These are phyloP conservation scores for Colletotrichum shisoi DNA, from an alignment of 2,329 filamentous ascomycete species.

Conservation along the genomic window DNA sequence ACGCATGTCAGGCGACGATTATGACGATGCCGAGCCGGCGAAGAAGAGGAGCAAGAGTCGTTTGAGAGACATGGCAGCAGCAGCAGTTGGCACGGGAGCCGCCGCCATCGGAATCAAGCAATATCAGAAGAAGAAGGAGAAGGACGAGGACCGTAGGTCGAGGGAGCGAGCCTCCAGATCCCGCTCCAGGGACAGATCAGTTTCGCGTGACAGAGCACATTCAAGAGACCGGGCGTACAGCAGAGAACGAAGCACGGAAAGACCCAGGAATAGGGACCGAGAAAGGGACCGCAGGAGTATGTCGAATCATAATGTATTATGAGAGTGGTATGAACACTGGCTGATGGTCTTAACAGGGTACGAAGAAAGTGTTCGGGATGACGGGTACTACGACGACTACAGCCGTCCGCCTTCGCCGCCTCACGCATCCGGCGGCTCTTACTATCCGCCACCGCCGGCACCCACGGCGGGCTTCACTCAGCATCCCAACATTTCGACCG, in stretches of 20 bases:
- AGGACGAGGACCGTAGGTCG: conserved; percentile 45
- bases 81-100: conserved; percentile 64
- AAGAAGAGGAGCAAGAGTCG: conserved; percentile 63
- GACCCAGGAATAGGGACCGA: conserved; percentile 42
- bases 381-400: conserved; percentile 50
- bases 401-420: conserved; percentile 57
- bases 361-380: conserved; percentile 49
- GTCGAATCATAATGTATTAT: conserved; percentile 31
- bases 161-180: conserved; percentile 33
- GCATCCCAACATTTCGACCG: conserved; percentile 49
- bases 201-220: conserved; percentile 24
- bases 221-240: conserved; percentile 32
- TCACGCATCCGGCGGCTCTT: conserved; percentile 61
- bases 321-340: neutral
- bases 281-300: conserved; percentile 48
- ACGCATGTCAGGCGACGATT: conserved; percentile 48
- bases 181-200: conserved; percentile 30
- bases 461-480: conserved; percentile 48
- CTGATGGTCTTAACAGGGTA: conserved; percentile 46
- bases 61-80: conserved; percentile 63
- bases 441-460: conserved; percentile 51
- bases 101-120: conserved; percentile 70
- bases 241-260: conserved; percentile 43
- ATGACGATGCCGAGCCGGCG: conserved; percentile 47
- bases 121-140: conserved; percentile 60